Base-by-base conservation (phyloP, 768 basidiomycete species). In the Suillus fuscotomentosus region DNA sequence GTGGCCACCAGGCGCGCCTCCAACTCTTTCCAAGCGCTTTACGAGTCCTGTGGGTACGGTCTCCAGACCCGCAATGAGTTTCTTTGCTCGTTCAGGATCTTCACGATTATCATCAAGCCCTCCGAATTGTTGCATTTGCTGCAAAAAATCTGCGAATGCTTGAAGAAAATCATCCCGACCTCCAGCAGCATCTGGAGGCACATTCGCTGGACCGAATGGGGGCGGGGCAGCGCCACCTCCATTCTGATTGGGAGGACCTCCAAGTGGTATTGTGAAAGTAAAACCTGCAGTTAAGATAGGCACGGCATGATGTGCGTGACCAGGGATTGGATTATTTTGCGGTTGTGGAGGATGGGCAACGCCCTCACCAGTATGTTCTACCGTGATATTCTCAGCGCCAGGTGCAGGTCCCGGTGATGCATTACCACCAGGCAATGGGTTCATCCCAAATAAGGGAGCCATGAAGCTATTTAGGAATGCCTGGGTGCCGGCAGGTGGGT, bases 41-140 rank as follows among this genome's bases (percentile, higher is more conserved):
- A 92, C 83, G 7, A 93, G 76, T 6, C 91, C 91, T 3, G 80
- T 70, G 0, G 89, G 86, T 6, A 93, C 89, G 43, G 80, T 82
- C 56, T 91, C 89, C 4, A 93, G 73, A 1, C 86, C 90, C 39
- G 79, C 80, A 2, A 92, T 74, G 13, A 93, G 80, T 64, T 77
- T 81, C 73, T 82, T 84, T 1, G 90, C 91, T 36, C 89, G 81
- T 64, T 85, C 87, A 0, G 88, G 88, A 67, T 90, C 87, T 65
- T 91, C 90, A 34, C 77, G 76, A 67, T 79, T 73, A 22, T 80
- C 76, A 3, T 78, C 79, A 50, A 68, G 54, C 20, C 60, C 67
- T 1, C 71, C 70, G 42, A 75, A 69, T 54, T 31, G 54, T 43
- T 47, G 65, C 65, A 60, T 66, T 50, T 72, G 72, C 62, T 73